Evolutionary conservation across 2,329 filamentous ascomycete species (phyloP).

Genomic region (Botrytis cinerea): DNA sequence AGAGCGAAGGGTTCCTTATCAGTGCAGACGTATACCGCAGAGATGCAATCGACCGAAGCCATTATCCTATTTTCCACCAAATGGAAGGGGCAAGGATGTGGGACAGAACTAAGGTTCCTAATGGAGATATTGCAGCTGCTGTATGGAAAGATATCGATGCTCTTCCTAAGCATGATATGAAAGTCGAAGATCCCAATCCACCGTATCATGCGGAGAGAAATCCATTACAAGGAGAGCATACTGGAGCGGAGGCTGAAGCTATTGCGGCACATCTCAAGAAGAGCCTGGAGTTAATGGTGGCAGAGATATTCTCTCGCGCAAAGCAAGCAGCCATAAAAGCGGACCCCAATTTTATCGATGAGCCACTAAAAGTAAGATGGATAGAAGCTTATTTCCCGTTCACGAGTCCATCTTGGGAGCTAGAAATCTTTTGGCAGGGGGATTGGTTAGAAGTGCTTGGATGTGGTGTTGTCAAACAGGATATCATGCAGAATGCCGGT

Average conservation of each 20-base stretch:
- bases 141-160: conserved; percentile 70
- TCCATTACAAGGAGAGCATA: conserved; percentile 77
- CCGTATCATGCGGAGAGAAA: conserved; percentile 77
- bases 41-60: conserved; percentile 90
- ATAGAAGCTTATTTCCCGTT: conserved; percentile 98
- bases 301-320: conserved; percentile 82
- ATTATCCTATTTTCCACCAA: conserved; percentile 97
- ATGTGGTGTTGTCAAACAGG: conserved; percentile 86
- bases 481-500: conserved; percentile 74
- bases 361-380: conserved; percentile 87
- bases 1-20: conserved; percentile 80
- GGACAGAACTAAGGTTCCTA: conserved; percentile 66
- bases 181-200: conserved; percentile 82
- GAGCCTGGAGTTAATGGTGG: conserved; percentile 84
- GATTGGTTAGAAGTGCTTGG: conserved; percentile 96
- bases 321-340: conserved; percentile 60
- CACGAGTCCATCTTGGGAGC: conserved; percentile 91
- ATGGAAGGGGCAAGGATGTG: conserved; percentile 95
- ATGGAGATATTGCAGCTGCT: conserved; percentile 60
- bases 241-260: conserved; percentile 75
- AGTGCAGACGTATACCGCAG: conserved; percentile 93
- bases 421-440: conserved; percentile 91
- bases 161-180: conserved; percentile 72
- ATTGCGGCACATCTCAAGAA: conserved; percentile 84
- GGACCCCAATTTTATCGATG: conserved; percentile 54